Evolutionary conservation across 2,329 filamentous ascomycete genomes (phyloP).

Genomic region (Pseudohalonectria lignicola): DNA sequence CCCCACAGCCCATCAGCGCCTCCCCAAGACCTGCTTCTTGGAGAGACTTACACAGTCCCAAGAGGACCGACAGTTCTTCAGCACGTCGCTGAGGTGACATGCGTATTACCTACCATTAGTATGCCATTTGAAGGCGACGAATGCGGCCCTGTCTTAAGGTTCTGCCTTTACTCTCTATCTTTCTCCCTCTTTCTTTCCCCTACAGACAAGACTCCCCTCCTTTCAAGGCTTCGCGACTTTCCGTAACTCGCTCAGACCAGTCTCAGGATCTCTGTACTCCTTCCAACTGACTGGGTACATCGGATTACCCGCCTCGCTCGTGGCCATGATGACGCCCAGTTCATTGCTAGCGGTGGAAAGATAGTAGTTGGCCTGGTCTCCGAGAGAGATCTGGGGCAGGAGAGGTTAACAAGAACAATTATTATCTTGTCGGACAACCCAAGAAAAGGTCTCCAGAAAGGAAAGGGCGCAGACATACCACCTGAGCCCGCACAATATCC

Average conservation of each 20-base stretch:
- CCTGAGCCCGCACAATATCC: slow-evolving; percentile 77
- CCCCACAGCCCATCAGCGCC: too few species aligned
- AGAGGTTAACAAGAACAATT: not conserved
- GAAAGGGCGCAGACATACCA: slow-evolving; percentile 52
- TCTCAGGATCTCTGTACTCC: slow-evolving; percentile 80
- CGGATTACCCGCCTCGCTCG: slow-evolving; percentile 74
- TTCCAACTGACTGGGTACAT: slow-evolving; percentile 95
- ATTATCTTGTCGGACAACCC: not conserved
- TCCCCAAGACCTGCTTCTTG: too few species aligned
- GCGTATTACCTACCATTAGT: too few species aligned
- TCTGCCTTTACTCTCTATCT: too few species aligned
- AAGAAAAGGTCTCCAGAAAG: not conserved
- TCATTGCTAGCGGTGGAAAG: slow-evolving; percentile 87
- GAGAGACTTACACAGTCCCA: too few species aligned
- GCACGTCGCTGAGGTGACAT: too few species aligned
- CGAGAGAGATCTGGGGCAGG: slow-evolving; percentile 65
- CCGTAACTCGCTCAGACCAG: slow-evolving; percentile 63
- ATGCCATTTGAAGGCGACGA: too few species aligned
- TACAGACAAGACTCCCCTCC: too few species aligned
- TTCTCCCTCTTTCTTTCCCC: too few species aligned
- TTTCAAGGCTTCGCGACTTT: slow-evolving; percentile 93
- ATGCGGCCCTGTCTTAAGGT: too few species aligned
- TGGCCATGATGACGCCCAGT: slow-evolving; percentile 86
- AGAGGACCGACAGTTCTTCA: too few species aligned
- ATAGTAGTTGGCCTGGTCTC: slow-evolving; percentile 93